phyloP scores from a whole-genome alignment of 345 rosid species.

The Raphanus raphanistrum region DNA sequence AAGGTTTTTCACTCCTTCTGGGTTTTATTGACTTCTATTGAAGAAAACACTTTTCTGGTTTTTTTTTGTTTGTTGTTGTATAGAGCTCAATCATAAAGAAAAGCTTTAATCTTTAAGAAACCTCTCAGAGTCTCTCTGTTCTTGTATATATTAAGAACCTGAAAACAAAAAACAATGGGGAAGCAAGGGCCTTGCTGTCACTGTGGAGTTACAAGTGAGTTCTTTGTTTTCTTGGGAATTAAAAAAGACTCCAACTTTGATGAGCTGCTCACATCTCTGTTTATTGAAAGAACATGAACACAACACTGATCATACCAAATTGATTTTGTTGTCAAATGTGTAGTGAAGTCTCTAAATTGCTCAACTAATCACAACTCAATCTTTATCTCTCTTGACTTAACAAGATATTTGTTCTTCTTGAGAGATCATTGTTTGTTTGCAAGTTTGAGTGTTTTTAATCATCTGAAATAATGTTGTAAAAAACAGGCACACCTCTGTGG shows the following conservation, averaged over 20 bases:
- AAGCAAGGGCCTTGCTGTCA: slow-evolving; percentile 98
- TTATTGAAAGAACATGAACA: slow-evolving; percentile 18
- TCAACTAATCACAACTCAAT: too few relatives aligned
- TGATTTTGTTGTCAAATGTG: background rate
- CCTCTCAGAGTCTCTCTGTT: slow-evolving; percentile 9
- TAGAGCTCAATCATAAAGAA: slow-evolving; percentile 36
- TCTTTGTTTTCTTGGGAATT: slow-evolving; percentile 23
- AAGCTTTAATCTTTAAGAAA: background rate
- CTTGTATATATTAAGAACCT: slow-evolving; percentile 14
- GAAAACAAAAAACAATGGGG: slow-evolving; percentile 55
- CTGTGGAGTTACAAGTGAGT: slow-evolving; percentile 99
- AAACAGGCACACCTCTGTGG: slow-evolving; percentile 66
- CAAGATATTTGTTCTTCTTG: background rate
- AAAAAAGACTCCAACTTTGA: background rate
- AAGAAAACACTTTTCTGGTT: slow-evolving; percentile 37
- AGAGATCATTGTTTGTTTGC: slow-evolving; percentile 22
- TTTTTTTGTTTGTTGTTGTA: background rate
- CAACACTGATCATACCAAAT: slow-evolving; percentile 1
- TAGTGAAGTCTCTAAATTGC: too few relatives aligned
- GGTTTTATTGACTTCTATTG: slow-evolving; percentile 24
- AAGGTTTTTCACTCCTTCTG: slow-evolving; percentile 11
- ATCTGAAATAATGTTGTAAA: background rate
- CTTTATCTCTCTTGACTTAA: background rate
- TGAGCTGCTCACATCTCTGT: slow-evolving; percentile 1
- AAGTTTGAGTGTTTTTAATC: slow-evolving; percentile 7